These are phyloP conservation scores for Bipolaris oryzae DNA, from an alignment of 2,329 filamentous ascomycete genomes.

Conservation along the genomic window DNA sequence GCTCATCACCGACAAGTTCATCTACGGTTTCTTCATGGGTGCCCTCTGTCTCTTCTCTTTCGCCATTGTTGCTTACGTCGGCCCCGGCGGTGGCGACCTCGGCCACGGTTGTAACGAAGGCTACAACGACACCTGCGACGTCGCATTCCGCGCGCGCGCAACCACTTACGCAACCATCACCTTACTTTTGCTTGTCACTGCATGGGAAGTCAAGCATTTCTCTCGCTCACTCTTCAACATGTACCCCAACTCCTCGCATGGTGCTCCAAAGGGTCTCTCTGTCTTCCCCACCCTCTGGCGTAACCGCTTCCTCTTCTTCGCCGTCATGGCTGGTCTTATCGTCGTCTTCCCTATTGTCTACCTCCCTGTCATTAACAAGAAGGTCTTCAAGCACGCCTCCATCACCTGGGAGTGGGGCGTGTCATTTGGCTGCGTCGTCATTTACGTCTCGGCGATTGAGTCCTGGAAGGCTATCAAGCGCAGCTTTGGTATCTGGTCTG, in stretches of 20 bases:
- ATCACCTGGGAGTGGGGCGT: constrained; percentile 57
- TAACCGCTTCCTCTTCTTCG: constrained; percentile 55
- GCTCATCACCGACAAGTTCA: constrained; percentile 56
- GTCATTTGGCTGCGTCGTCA: constrained; percentile 49
- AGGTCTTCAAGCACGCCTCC: constrained; percentile 53
- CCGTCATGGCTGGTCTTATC: constrained; percentile 49
- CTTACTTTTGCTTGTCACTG: constrained; percentile 53
- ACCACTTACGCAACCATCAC: constrained; percentile 55
- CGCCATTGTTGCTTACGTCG: constrained; percentile 52
- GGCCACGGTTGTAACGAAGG: constrained; percentile 53
- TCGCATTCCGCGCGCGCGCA: constrained; percentile 53
- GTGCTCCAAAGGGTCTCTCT: constrained; percentile 34
- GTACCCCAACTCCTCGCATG: constrained; percentile 42
- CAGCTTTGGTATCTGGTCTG: constrained; percentile 42
- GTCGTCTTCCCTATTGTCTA: constrained; percentile 55
- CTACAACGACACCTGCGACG: constrained; percentile 51
- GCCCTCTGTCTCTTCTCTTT: constrained; percentile 53
- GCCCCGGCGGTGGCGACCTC: constrained; percentile 51
- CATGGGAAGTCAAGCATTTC: constrained; percentile 57
- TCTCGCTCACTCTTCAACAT: constrained; percentile 54
- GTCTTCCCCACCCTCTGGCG: constrained; percentile 50
- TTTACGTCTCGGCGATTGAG: constrained; percentile 52
- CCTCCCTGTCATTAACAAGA: constrained; percentile 53
- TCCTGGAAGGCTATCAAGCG: constrained; percentile 55
- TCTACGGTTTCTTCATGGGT: constrained; percentile 56